phyloP scores from a whole-genome alignment of 192 early-diverging fungal genomes.

The Coemansia asiatica region DNA sequence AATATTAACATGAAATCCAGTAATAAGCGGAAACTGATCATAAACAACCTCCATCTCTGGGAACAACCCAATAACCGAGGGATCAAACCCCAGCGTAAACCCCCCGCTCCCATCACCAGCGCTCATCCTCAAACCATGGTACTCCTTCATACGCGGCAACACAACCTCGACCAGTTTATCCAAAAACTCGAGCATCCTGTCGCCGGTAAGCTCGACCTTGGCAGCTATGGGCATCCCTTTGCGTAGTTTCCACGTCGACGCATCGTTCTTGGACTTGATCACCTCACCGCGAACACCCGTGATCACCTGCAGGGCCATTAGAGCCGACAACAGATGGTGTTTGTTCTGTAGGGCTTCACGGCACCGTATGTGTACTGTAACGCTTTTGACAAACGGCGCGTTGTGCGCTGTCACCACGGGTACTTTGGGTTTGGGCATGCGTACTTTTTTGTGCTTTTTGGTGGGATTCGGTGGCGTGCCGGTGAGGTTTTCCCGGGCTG shows the following conservation, averaged over 20 bases:
- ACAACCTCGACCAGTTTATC: constrained; percentile 96
- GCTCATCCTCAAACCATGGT: constrained; percentile 71
- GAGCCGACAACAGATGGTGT: constrained; percentile 80
- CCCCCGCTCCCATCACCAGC: constrained; percentile 80
- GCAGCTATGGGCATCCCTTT: constrained; percentile 91
- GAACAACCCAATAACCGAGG: constrained; percentile 83
- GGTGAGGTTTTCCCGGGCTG: constrained; percentile 16
- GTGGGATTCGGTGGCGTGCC: constrained; percentile 54
- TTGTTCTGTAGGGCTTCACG: constrained; percentile 87
- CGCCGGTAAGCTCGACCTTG: constrained; percentile 75
- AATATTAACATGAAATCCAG: constrained; percentile 83
- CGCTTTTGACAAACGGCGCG: constrained; percentile 69
- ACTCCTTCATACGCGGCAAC: constrained; percentile 91
- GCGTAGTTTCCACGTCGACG: constrained; percentile 83
- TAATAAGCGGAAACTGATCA: constrained; percentile 88
- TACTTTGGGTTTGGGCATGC: constrained; percentile 57
- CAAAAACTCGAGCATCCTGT: constrained; percentile 88
- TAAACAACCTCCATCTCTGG: constrained; percentile 97
- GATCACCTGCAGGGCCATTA: constrained; percentile 89
- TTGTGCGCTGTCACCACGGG: constrained; percentile 62
- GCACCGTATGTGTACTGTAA: constrained; percentile 83
- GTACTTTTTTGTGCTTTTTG: constrained; percentile 44
- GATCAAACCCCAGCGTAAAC: constrained; percentile 82
- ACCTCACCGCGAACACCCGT: constrained; percentile 79
- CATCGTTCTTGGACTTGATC: constrained; percentile 75